Evolutionary conservation across 148 eudicot genomes (phyloP), one percentile per base, ranked within the genome.

Genomic region (Nepenthes gracilis): DNA sequence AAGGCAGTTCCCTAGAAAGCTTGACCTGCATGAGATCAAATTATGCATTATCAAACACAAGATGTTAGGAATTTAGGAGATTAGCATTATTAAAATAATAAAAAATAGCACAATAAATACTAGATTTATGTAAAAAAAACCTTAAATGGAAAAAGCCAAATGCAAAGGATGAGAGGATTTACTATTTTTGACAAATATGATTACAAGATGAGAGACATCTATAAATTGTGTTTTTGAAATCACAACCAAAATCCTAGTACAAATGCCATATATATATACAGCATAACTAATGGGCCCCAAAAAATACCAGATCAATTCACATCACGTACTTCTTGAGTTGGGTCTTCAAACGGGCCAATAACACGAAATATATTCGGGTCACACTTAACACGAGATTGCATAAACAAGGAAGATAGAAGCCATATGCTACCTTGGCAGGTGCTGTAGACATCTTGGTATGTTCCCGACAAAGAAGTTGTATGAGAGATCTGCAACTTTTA

Each of bases 1-100:
- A 64, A 88, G 86, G 81, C 99, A 94, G 64, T 94, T 94, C 63
- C 97, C 97, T 67, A 68, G 83, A 75, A 94, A 94, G 78, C 90
- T 89, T 34, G 74, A 57, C 65, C 99, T 94, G 78, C 66, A 80
- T 35, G 6, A 59, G n/a, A 47, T 57, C 36, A 54, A 12, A 61
- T 40, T 64, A 12, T 11, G 15, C 36, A 35, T 47, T 12, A 51
- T 36, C 10, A 67, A 51, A 57, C 45, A 58, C 47, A 52, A 52
- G 55, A 64, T 33, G 1, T 64, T 33, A 52, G 5, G 13, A 64
- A 36, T 1, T 64, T 33, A 52, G 5, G 13, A 36, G 23, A 23
- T 23, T 23, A 23, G 23, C 23, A 23, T 23, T 23, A 23, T 23
- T 23, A 23, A 23, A 23, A 23, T 23, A 53, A 48, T 9, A 63